phyloP scores from a whole-genome alignment of 768 basidiomycete genomes.

The Dentipellis fragilis region DNA sequence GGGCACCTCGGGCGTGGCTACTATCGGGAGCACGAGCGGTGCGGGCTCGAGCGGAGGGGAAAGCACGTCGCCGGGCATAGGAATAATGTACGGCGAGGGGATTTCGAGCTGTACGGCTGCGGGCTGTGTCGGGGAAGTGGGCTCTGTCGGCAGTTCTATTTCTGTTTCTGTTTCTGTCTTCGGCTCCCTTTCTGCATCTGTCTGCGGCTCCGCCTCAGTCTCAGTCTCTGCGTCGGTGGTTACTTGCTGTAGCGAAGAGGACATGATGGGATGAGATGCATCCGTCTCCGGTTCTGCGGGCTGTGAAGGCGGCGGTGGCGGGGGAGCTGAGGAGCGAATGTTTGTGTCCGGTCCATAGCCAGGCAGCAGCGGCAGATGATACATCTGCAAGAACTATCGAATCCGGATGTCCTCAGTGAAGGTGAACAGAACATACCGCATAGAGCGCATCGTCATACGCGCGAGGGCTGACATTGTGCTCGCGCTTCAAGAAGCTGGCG shows the following conservation, averaged over 20 bases:
- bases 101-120: too few species aligned
- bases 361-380: slow-evolving; percentile 83
- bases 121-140: too few species aligned
- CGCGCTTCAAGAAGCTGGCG: slow-evolving; percentile 79
- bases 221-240: not conserved
- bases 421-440: slow-evolving; percentile 46
- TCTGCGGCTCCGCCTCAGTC: not conserved
- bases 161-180: not conserved
- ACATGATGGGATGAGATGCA: too few species aligned
- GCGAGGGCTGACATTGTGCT: slow-evolving; percentile 82
- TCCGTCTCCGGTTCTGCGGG: not conserved
- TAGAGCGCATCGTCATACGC: slow-evolving; percentile 92
- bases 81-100: too few species aligned
- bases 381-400: slow-evolving; percentile 46
- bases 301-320: slow-evolving; percentile 22
- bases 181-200: not conserved
- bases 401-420: not conserved
- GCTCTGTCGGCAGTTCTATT: too few species aligned
- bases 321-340: slow-evolving; percentile 72
- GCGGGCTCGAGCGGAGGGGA: too few species aligned
- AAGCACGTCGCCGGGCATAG: too few species aligned
- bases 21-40: too few species aligned
- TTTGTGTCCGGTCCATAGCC: slow-evolving; percentile 83
- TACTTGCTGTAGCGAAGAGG: not conserved
- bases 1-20: not conserved